Percentiles rank a stretch among this genome's conserved stretches.
Conservation (phyloP, 2,329 filamentous ascomycete genomes). For the Diaporthe citrichinensis region DNA sequence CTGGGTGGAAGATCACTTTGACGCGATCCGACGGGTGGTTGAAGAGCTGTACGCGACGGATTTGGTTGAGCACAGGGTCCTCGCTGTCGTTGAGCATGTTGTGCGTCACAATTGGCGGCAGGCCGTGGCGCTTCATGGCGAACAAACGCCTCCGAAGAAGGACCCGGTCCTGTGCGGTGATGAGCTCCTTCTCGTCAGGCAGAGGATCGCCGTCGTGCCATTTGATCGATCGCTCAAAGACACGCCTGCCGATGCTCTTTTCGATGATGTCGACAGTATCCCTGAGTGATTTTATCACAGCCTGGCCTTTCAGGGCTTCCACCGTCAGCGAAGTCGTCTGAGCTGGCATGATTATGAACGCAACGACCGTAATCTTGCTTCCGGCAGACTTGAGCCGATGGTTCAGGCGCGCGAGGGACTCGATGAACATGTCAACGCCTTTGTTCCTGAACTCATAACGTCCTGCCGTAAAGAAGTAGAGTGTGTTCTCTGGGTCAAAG, state of each 20-base stretch:
- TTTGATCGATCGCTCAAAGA: slow-evolving; percentile 93
- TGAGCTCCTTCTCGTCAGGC: slow-evolving; percentile 96
- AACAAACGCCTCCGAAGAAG: slow-evolving; percentile 92
- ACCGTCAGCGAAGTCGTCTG: slow-evolving; percentile 96
- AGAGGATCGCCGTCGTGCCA: slow-evolving; percentile 96
- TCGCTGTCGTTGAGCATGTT: slow-evolving; percentile 97
- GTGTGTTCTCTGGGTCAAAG: slow-evolving; percentile 94
- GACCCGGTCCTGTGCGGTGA: slow-evolving; percentile 92
- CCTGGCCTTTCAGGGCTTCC: slow-evolving; percentile 95
- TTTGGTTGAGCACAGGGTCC: slow-evolving; percentile 95
- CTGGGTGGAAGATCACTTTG: slow-evolving; percentile 98
- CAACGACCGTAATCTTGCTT: slow-evolving; percentile 94
- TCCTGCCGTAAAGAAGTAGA: slow-evolving; percentile 97
- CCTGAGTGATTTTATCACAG: slow-evolving; percentile 94
- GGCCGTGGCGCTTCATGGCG: slow-evolving; percentile 92
- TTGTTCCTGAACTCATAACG: slow-evolving; percentile 99
- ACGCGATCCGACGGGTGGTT: slow-evolving; percentile 96
- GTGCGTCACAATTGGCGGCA: slow-evolving; percentile 97
- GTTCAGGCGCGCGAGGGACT: slow-evolving; percentile 93
- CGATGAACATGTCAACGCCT: slow-evolving; percentile 99
- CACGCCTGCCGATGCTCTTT: slow-evolving; percentile 89
- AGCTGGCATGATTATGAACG: slow-evolving; percentile 98
- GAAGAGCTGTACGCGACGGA: slow-evolving; percentile 95
- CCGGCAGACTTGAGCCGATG: slow-evolving; percentile 88
- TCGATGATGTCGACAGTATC: slow-evolving; percentile 96